Evolutionary conservation across 2,329 filamentous ascomycete species (phyloP), one percentile per base, ranked within the genome.

Genomic region (Gaeumannomyces tritici): DNA sequence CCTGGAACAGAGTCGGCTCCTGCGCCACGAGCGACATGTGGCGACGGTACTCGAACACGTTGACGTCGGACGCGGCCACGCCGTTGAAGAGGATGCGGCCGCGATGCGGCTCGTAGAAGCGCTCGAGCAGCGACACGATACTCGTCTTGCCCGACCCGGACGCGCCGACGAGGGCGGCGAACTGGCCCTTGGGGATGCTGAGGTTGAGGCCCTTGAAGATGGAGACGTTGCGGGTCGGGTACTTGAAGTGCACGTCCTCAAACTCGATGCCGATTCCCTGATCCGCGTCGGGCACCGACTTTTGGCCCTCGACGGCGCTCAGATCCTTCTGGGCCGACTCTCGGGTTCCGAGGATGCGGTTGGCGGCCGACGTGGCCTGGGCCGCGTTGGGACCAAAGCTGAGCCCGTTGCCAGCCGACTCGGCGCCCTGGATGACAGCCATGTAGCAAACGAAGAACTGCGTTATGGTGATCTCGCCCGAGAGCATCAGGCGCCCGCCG

Each of bases 1-100:
- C 86, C 71, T 87, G 85, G 69, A 90, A 91, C 0, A 93, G 79
- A 0, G 86, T 87, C 11, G 89, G 82, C 70, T 93, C 89, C 72
- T 93, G 89, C 4, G 88, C 85, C 0, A 93, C 89, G 0, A 93
- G 80, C 1, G 88, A 87, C 15, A 92, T 77, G 47, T 83, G 75
- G 62, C 80, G 79, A 55, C 89, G 83, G 70, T 91, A 91, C 24
- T 80, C 74, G 64, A 79, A 79, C 0, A 88, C 78, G 62, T 87
- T 83, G 61, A 91, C 71, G 1, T 78, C 70, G 1, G 76, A 72
- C 56, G 92, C 84, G 67, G 88, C 80, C 60, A 77, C 76, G 6
- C 80, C 84, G 70, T 90, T 86, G 70, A 85, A 83, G 0, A 86
- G 76, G 62, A 95, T 86, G 6, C 77, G 75, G 7, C 91, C 91